A percentile compares a stretch with the other conserved stretches of the same genome.
Evolutionary conservation across 345 rosid genomes (phyloP).

Genomic region (Eucalyptus leucophloia): DNA sequence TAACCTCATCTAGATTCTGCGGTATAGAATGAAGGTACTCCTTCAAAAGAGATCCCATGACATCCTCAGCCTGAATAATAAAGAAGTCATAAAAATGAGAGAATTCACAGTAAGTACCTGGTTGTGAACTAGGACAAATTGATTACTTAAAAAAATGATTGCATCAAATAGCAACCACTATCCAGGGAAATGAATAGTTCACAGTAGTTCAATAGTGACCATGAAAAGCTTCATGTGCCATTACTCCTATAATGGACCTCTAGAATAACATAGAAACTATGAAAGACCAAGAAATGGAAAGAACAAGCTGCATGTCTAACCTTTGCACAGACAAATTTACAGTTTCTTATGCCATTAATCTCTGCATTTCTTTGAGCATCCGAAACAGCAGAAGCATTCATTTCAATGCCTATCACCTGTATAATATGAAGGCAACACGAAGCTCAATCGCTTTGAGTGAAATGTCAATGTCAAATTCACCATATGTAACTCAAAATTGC

Average conservation of each 20-base stretch:
- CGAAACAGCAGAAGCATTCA: slow-evolving; percentile 93
- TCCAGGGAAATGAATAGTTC: neutral
- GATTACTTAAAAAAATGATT: neutral
- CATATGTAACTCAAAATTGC: neutral
- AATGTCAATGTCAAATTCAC: neutral
- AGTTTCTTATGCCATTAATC: slow-evolving; percentile 78
- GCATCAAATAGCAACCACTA: neutral
- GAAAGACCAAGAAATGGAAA: neutral
- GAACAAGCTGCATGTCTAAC: slow-evolving; percentile 19
- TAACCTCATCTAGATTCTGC: slow-evolving; percentile 18
- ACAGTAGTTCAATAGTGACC: neutral
- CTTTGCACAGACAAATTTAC: slow-evolving; percentile 85
- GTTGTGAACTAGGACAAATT: neutral
- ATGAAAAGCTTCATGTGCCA: neutral
- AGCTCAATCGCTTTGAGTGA: neutral
- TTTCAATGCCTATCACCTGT: slow-evolving; percentile 91
- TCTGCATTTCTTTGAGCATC: slow-evolving; percentile 88
- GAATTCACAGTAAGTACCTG: neutral
- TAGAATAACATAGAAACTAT: neutral
- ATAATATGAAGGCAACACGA: neutral
- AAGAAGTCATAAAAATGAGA: neutral
- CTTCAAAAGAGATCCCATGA: slow-evolving; percentile 70
- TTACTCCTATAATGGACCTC: neutral
- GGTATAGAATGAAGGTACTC: slow-evolving; percentile 37
- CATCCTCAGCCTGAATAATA: slow-evolving; percentile 74